A percentile compares a stretch with the other conserved stretches of the same genome.
These are phyloP conservation scores for Hypoxylon sp. DNA, from an alignment of 2,329 filamentous ascomycete species.

Conservation along the genomic window DNA sequence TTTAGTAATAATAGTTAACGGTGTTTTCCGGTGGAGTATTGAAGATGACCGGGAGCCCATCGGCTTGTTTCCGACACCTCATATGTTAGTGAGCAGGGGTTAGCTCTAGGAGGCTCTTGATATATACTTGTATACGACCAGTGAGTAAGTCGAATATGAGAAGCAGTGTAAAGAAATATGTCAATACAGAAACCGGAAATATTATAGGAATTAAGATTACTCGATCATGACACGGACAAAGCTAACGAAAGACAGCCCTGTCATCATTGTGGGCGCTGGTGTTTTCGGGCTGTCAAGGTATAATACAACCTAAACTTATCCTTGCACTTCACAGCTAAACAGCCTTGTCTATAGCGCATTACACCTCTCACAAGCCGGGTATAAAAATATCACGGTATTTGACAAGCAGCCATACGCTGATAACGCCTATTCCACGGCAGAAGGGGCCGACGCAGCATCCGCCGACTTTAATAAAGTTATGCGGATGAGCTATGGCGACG, in stretches of 20 bases:
- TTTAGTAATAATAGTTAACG: neutral
- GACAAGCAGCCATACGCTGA: constrained; percentile 61
- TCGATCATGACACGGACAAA: constrained; percentile 15
- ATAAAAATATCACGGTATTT: constrained; percentile 62
- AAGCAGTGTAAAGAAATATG: neutral
- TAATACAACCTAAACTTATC: neutral
- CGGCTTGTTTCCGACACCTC: constrained; percentile 20
- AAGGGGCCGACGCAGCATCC: constrained; percentile 55
- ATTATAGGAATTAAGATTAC: neutral
- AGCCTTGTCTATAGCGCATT: constrained; percentile 47
- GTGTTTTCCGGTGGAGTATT: constrained; percentile 11
- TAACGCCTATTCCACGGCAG: constrained; percentile 57
- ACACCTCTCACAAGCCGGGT: constrained; percentile 60
- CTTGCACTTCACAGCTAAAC: constrained; percentile 2
- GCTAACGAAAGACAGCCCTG: constrained; percentile 42
- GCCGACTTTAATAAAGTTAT: constrained; percentile 61
- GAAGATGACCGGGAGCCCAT: neutral
- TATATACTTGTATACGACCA: neutral
- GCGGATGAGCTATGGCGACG: constrained; percentile 58
- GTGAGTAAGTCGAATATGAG: constrained; percentile 1
- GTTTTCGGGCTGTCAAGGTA: constrained; percentile 59
- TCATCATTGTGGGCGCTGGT: constrained; percentile 59
- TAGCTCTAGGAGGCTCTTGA: constrained; percentile 4
- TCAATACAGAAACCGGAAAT: neutral
- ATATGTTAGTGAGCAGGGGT: neutral